phyloP scores from a whole-genome alignment of 176 grass and related monocot species.

The Oryza glaberrima region DNA sequence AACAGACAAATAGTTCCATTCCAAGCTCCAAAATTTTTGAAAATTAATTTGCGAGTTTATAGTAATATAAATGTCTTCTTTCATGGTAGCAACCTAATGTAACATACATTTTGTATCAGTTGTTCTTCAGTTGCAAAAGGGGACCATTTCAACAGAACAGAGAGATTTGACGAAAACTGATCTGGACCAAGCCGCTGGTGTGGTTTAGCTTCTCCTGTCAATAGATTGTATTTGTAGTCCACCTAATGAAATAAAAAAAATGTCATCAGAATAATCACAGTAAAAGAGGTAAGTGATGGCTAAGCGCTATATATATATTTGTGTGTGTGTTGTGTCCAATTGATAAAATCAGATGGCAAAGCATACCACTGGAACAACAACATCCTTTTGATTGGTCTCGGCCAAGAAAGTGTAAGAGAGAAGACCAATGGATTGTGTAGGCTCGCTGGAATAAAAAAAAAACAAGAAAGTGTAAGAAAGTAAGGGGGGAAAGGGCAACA shows the following conservation, averaged over 20 bases:
- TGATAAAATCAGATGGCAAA: neutral
- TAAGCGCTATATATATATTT: neutral
- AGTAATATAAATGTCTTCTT: neutral
- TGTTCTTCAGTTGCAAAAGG: constrained; percentile 77
- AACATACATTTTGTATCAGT: constrained; percentile 60
- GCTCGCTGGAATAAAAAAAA: constrained; percentile 36
- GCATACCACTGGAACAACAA: constrained; percentile 74
- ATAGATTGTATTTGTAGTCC: constrained; percentile 73
- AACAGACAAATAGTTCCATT: constrained; percentile 4
- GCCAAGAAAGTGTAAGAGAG: constrained; percentile 79
- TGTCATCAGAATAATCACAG: neutral
- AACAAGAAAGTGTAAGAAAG: neutral
- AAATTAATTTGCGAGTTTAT: neutral
- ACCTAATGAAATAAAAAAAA: constrained; percentile 54
- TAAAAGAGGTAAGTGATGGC: neutral
- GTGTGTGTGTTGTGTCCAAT: neutral
- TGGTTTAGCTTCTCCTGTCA: constrained; percentile 45
- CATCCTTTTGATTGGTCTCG: constrained; percentile 58
- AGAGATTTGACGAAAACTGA: constrained; percentile 74
- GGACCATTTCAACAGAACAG: constrained; percentile 71
- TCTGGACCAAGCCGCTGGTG: constrained; percentile 37
- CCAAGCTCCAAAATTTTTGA: neutral
- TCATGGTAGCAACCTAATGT: constrained; percentile 4
- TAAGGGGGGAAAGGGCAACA: neutral
- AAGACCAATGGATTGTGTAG: constrained; percentile 77